Percentiles rank a stretch among this genome's conserved stretches.
These are phyloP conservation scores for Candolleomyces aberdarensis DNA, from an alignment of 768 basidiomycete genomes.

Conservation along the genomic window DNA sequence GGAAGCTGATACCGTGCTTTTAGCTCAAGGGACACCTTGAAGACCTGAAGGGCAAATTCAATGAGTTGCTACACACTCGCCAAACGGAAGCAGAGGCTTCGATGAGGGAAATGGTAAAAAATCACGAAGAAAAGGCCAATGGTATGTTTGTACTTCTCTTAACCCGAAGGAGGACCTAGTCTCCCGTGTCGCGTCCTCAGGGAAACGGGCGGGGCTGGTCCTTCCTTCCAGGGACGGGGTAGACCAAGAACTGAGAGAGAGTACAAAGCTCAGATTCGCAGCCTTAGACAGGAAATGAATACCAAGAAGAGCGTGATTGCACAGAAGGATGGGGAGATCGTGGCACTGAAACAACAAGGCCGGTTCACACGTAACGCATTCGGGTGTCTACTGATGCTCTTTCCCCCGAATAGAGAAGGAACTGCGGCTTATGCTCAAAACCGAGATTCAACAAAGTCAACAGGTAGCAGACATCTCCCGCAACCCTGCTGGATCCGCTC, in stretches of 20 bases:
- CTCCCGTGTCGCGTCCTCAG: constrained; percentile 31
- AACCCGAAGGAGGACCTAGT: constrained; percentile 50
- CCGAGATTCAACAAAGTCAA: constrained; percentile 58
- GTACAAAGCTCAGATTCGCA: constrained; percentile 34
- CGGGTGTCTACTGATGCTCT: neutral
- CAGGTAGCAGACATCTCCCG: constrained; percentile 40
- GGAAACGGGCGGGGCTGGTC: constrained; percentile 44
- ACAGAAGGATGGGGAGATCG: constrained; percentile 44
- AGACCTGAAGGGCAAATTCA: constrained; percentile 49
- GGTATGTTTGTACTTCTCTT: constrained; percentile 32
- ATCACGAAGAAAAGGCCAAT: constrained; percentile 49
- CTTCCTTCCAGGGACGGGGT: constrained; percentile 73
- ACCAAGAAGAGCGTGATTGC: constrained; percentile 39
- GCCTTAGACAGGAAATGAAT: constrained; percentile 40
- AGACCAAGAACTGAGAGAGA: constrained; percentile 55
- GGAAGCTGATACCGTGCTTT: neutral
- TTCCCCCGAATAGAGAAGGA: constrained; percentile 42
- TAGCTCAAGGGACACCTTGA: constrained; percentile 44
- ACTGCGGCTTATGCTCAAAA: constrained; percentile 51
- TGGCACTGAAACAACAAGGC: constrained; percentile 49
- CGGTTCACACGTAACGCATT: constrained; percentile 11
- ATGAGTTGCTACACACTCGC: constrained; percentile 56
- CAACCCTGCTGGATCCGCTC: constrained; percentile 36
- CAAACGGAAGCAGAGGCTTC: constrained; percentile 64
- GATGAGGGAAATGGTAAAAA: constrained; percentile 44